A percentile compares a stretch with the other conserved stretches of the same genome.
These are phyloP conservation scores for Paragyromitra xinjiangensis DNA, from an alignment of 495 filamentous ascomycete species.

Conservation along the genomic window DNA sequence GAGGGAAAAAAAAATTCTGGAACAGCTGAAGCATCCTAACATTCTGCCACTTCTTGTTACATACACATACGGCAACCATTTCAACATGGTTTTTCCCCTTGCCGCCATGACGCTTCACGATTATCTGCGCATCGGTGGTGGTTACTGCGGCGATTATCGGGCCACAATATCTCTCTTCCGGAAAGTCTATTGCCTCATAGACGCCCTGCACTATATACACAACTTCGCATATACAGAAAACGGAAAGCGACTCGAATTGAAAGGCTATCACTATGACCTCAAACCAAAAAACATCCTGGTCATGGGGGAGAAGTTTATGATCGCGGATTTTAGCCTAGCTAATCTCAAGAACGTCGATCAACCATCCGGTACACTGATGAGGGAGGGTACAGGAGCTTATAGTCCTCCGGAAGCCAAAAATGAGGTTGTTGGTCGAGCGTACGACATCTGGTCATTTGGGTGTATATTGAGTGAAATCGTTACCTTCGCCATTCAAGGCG, in stretches of 20 bases:
- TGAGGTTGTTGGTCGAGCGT: conserved; percentile 29
- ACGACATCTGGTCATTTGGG: conserved; percentile 57
- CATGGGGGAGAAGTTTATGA: conserved; percentile 24
- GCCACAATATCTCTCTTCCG: neutral
- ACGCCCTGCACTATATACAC: neutral
- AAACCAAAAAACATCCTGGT: conserved; percentile 52
- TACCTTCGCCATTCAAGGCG: conserved; percentile 33
- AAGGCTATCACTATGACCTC: conserved; percentile 46
- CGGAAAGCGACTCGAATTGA: neutral
- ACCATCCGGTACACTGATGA: neutral
- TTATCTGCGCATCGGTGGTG: neutral
- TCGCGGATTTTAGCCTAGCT: conserved; percentile 46
- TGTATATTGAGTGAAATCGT: conserved; percentile 51
- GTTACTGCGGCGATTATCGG: neutral
- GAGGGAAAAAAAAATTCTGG: neutral
- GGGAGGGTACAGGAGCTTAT: neutral
- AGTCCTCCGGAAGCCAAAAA: conserved; percentile 3
- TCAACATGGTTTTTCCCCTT: neutral
- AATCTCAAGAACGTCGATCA: conserved; percentile 20
- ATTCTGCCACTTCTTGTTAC: neutral
- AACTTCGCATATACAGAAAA: neutral
- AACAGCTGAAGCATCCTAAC: neutral
- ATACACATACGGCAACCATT: neutral
- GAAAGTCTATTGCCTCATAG: neutral
- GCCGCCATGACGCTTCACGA: conserved; percentile 3